Evolutionary conservation across 169 alveolate species (phyloP), one percentile per base, ranked within the genome.

Genomic region (Toxoplasma gondii): DNA sequence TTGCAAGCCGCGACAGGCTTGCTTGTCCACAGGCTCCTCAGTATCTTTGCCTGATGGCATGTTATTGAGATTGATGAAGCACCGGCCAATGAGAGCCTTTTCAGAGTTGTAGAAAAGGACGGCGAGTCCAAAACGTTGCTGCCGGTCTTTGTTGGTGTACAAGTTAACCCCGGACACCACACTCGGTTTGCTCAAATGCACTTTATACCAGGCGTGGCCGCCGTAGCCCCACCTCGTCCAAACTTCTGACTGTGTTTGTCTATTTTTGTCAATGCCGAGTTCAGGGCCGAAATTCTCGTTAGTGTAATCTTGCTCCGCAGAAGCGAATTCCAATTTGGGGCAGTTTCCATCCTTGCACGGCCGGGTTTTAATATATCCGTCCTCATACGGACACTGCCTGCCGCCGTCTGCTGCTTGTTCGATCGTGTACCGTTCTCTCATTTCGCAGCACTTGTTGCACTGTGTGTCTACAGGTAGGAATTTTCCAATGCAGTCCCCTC

Each of bases 311-410:
- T 78, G 86, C 44, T 78, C 86, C 49, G 86, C 86, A 1, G 39
- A n/a, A 12, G 22, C 86, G 10, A 31, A 45, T 78, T 1, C 31
- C 86, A 78, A 45, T 38, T 36, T 78, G 5, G 86, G 86, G 44
- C 86, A 78, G 27, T n/a, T n/a, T 17, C 86, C 86, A 12, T n/a
- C 86, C 86, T 78, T 78, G 86, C 86, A 78, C n/a, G 86, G 86
- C 39, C 4, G 12, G 4, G 29, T 10, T 36, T 45, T 17, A 2
- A 78, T 78, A n/a, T 78, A n/a, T 78, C 86, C 86, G n/a, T 78
- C 86, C 43, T 78, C 45, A n/a, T 29, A n/a, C 27, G 86, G 86
- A 19, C 86, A 78, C 10, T 78, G 12, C n/a, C 45, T 78, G 16
- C 86, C 86, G 1, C 86, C 86, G 22, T 78, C 86, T 1, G 86